Conservation (phyloP, 2,329 filamentous ascomycete genomes). For the Diaporthe batatas region DNA sequence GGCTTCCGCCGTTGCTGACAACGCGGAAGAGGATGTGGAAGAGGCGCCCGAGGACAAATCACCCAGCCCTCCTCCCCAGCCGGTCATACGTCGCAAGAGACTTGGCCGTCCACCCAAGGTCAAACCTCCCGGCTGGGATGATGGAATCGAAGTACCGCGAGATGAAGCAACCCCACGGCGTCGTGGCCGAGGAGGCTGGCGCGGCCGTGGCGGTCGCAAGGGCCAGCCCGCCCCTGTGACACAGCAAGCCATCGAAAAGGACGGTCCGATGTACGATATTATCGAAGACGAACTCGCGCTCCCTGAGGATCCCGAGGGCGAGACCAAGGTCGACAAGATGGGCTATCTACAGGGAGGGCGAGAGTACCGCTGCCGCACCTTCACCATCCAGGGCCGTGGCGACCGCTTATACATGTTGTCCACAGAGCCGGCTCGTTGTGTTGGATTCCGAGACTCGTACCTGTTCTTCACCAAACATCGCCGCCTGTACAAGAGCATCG, state of each 20-base stretch:
- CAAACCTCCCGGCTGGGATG: slow-evolving; percentile 82
- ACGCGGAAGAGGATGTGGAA: slow-evolving; percentile 50
- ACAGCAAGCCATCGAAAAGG: slow-evolving; percentile 91
- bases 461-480: slow-evolving; percentile 99
- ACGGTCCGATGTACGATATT: slow-evolving; percentile 92
- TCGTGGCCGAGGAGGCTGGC: slow-evolving; percentile 79
- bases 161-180: slow-evolving; percentile 72
- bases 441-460: slow-evolving; percentile 97
- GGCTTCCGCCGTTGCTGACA: slow-evolving; percentile 56
- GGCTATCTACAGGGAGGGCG: slow-evolving; percentile 86
- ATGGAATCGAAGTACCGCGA: slow-evolving; percentile 68
- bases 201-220: slow-evolving; percentile 73
- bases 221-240: slow-evolving; percentile 81
- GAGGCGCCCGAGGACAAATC: slow-evolving; percentile 59
- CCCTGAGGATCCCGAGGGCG: slow-evolving; percentile 88
- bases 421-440: slow-evolving; percentile 95
- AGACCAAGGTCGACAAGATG: slow-evolving; percentile 92
- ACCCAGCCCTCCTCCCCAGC: slow-evolving; percentile 68
- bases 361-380: slow-evolving; percentile 95
- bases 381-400: slow-evolving; percentile 87
- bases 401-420: slow-evolving; percentile 97
- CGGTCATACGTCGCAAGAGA: slow-evolving; percentile 79
- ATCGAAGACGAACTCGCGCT: slow-evolving; percentile 92
- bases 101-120: slow-evolving; percentile 91
- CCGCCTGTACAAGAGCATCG: slow-evolving; percentile 96